These are phyloP conservation scores for Heterobasidion annosum DNA, from an alignment of 1,284 basidiomycete species.

Conservation along the genomic window DNA sequence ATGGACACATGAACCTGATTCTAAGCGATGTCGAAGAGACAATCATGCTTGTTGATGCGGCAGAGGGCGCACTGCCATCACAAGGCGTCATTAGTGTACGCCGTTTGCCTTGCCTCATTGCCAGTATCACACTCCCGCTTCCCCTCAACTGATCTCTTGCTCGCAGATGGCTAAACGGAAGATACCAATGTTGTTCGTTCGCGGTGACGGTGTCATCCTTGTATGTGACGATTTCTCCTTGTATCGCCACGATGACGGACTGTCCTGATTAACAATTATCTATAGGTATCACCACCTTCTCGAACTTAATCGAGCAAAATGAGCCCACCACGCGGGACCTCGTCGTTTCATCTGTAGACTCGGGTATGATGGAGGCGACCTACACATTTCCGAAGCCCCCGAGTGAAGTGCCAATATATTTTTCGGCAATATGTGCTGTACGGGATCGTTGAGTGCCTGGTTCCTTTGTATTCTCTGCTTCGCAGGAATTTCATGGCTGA, in stretches of 20 bases:
- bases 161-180: slow-evolving; percentile 84
- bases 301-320: slow-evolving; percentile 8
- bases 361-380: too few relatives aligned
- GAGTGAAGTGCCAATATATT: slow-evolving; percentile 6
- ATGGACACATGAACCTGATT: slow-evolving; percentile 99
- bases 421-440: slow-evolving; percentile 9
- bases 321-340: neutral
- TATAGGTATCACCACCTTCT: slow-evolving; percentile 55
- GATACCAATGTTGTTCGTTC: slow-evolving; percentile 97
- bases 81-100: slow-evolving; percentile 57
- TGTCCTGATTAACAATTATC: slow-evolving; percentile 7
- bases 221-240: slow-evolving; percentile 35
- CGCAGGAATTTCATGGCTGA: neutral
- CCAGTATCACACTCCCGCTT: neutral
- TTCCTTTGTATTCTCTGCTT: neutral
- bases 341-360: neutral
- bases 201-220: slow-evolving; percentile 91
- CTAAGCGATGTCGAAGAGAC: slow-evolving; percentile 96
- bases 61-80: slow-evolving; percentile 40
- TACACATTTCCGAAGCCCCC: neutral
- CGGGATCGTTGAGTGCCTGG: neutral
- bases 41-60: slow-evolving; percentile 82
- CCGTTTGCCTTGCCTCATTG: neutral
- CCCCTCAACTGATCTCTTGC: neutral
- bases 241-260: neutral